These are phyloP conservation scores for Hygrocybe punicea DNA, from an alignment of 768 basidiomycete genomes.

Conservation along the genomic window DNA sequence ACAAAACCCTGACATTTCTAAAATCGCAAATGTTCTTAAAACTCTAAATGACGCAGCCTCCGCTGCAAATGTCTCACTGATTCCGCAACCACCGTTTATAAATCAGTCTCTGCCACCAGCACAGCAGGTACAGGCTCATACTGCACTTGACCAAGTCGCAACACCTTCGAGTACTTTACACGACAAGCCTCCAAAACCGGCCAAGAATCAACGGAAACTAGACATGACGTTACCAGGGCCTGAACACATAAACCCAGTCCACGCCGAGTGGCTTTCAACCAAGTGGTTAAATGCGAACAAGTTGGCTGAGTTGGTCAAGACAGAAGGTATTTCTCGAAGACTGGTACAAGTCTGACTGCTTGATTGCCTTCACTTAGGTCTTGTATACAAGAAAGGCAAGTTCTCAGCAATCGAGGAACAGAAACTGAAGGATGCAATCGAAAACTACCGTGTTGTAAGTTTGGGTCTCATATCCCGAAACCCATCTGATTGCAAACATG, in stretches of 20 bases:
- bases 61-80: constrained; percentile 38
- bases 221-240: constrained; percentile 42
- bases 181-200: constrained; percentile 37
- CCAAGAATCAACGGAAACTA: constrained; percentile 34
- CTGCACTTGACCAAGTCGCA: constrained; percentile 41
- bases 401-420: constrained; percentile 78
- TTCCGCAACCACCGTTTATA: constrained; percentile 15
- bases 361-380: constrained; percentile 42
- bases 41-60: constrained; percentile 58
- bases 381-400: constrained; percentile 86
- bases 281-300: constrained; percentile 76
- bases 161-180: constrained; percentile 44
- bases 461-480: neutral
- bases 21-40: constrained; percentile 64
- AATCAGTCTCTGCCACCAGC: constrained; percentile 10
- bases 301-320: constrained; percentile 63
- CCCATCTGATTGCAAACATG: neutral
- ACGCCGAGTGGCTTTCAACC: constrained; percentile 67
- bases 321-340: constrained; percentile 48
- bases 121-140: constrained; percentile 17
- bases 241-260: constrained; percentile 48
- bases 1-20: constrained; percentile 69
- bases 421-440: constrained; percentile 61
- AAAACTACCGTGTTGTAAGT: constrained; percentile 57
- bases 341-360: neutral